Evolutionary conservation across 306 rosid genomes (phyloP), one percentile per base, ranked within the genome.

Genomic region (Casuarina cunninghamiana): DNA sequence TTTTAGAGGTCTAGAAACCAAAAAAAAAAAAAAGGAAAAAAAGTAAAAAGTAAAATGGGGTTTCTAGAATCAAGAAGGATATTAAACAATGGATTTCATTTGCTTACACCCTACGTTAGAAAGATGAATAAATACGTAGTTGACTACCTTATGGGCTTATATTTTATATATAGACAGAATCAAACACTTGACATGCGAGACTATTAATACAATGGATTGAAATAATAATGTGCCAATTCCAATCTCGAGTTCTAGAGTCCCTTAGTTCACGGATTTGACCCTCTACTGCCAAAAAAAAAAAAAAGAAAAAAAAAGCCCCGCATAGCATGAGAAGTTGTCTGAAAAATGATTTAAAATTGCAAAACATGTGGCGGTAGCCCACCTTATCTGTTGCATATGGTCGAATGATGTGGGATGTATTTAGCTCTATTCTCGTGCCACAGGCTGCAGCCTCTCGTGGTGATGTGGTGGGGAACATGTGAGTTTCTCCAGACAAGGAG

Each of bases 361-460:
- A 67, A 61, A 44, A 38, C 73, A 45, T 50, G 81, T 72, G 77
- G 81, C 54, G 44, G 76, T n/a, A 43, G 61, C 68, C 78, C 44
- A 58, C 79, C 49, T 70, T 63, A 37, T 60, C 65, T 61, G 73
- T 58, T 51, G 46, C 67, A 12, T 19, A 63, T 16, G 61, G 75
- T 44, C 38, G 43, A 49, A 82, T 76, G 78, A 43, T 4, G 8
- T 26, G 42, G 70, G 46, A 49, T 50, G n/a, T 8, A 3, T 51
- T 50, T 32, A 43, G 50, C 12, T 21, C 21, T 37, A 74, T 48
- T 32, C 41, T 53, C 58, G n/a, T 58, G 74, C 57, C 77, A 57
- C 26, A 19, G 76, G 17, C 6, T 35, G 21, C 65, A 57, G 13
- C 63, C 15, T 21, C 35, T 13, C 43, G 5, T 62, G 3, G 44